Base-by-base conservation (phyloP, 352 stramenopile genomes). In the Phytophthora fragariae region DNA sequence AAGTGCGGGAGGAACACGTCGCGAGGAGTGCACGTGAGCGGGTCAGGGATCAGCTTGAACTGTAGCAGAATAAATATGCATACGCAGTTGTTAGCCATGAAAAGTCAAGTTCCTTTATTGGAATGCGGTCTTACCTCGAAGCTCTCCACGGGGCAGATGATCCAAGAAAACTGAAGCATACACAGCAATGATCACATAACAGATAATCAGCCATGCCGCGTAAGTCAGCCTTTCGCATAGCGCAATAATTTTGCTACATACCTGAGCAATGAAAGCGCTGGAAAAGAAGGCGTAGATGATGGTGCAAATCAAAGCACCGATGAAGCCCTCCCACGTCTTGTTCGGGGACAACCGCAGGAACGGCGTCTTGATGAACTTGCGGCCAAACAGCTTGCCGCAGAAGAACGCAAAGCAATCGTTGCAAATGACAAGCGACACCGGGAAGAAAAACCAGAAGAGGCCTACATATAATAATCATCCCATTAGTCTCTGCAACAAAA, bases 301-400 rank as follows among this genome's bases (percentile, higher is more conserved):
- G 21, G 98, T 99, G 76, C 95, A 98, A 24, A 99, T 67, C 41
- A 97, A 96, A 9, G 96, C 98, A 39, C 98, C 98, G 31, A 99
- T 97, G 68, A 99, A 99, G 3, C 98, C 98, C 74, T 99, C 98
- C 98, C 97, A 99, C 6, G 97, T 99, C 82, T 99, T 99, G 79
- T 99, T 99, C 17, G 98, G 98, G 37, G 93, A 99, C 57, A 99
- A 89, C 10, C 86, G 84, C 65, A 96, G 63, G 71, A 96, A 96
- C 50, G 85, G 83, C 55, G 91, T 82, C 73, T 97, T 97, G 73
- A 99, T 98, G 68, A 99, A 95, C 71, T 93, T 94, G 52, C 88
- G 89, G 15, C 90, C 90, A 73, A 91, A 92, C 27, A 96, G 61
- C 55, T 95, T 95, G 44, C 90, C 90, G 58, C 86, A 97, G 59